Evolutionary conservation across 441 rosid genomes (phyloP).

Genomic region (Pelargonium myrrhifolium): DNA sequence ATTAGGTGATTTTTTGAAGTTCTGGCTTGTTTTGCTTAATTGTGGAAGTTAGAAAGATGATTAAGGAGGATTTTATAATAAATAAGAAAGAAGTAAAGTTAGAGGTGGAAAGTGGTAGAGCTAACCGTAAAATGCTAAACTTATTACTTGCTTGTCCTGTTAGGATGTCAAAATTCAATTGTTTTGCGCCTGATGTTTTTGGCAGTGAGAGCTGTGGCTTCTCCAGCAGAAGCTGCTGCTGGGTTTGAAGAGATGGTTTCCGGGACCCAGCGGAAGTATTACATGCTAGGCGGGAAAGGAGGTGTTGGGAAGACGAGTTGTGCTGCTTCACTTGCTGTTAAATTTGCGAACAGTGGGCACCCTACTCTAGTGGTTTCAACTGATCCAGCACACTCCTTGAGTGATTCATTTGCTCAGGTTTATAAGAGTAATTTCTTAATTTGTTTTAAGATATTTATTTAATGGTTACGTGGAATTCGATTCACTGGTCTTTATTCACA

Average conservation of each 20-base stretch:
- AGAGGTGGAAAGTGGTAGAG: background rate
- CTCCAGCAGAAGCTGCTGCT: constrained; percentile 34
- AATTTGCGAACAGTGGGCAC: constrained; percentile 81
- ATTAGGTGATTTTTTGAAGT: background rate
- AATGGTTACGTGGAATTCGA: constrained; percentile 3
- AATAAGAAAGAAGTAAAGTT: background rate
- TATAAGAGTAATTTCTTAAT: background rate
- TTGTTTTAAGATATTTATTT: constrained; percentile 7
- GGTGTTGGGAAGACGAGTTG: constrained; percentile 89
- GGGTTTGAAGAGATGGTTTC: constrained; percentile 56
- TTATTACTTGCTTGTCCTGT: background rate
- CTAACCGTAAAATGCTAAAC: background rate
- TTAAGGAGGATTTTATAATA: background rate
- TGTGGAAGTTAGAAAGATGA: background rate
- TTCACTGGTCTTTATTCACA: constrained; percentile 16
- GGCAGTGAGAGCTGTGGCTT: constrained; percentile 30
- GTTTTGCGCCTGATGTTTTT: background rate
- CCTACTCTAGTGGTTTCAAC: constrained; percentile 93
- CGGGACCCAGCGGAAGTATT: constrained; percentile 43
- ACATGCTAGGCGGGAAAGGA: constrained; percentile 76
- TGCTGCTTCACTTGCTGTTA: constrained; percentile 80
- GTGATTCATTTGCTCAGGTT: constrained; percentile 95
- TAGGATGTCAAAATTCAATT: background rate
- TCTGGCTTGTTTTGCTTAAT: background rate
- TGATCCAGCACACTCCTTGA: constrained; percentile 92